A percentile compares a stretch with the other conserved stretches of the same genome.
Evolutionary conservation across 2,329 filamentous ascomycete species (phyloP).

Genomic region (Trichoderma asperellum): DNA sequence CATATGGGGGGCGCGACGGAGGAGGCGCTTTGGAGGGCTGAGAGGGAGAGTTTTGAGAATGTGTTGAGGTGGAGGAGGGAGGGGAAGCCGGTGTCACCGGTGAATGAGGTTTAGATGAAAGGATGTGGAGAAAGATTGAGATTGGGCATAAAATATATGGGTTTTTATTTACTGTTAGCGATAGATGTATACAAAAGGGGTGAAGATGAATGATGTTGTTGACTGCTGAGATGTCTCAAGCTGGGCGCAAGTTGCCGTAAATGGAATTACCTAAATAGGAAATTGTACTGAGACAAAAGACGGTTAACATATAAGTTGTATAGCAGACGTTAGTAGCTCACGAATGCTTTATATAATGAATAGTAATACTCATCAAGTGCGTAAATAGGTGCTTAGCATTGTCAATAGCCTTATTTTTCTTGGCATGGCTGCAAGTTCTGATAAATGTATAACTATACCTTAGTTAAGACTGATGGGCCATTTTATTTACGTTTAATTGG

Average conservation of each 20-base stretch:
- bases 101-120: constrained; percentile 35
- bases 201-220: neutral
- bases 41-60: constrained; percentile 53
- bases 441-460: no score
- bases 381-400: no score
- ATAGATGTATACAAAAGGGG: neutral
- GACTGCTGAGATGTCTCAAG: neutral
- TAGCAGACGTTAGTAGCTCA: no score
- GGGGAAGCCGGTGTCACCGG: constrained; percentile 45
- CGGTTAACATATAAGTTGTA: neutral
- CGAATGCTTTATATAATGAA: no score
- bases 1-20: constrained; percentile 52
- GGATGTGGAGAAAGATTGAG: no score
- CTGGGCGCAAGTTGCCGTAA: neutral
- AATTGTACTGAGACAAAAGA: neutral
- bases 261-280: neutral
- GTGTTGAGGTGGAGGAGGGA: constrained; percentile 46
- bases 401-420: no score
- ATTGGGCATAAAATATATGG: no score
- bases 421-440: no score
- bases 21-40: constrained; percentile 47
- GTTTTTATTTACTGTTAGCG: no score
- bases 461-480: no score
- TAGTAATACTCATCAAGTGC: no score
- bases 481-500: neutral